Evolutionary conservation across 768 basidiomycete species (phyloP).

Genomic region (Gloeostereum incarnatum): DNA sequence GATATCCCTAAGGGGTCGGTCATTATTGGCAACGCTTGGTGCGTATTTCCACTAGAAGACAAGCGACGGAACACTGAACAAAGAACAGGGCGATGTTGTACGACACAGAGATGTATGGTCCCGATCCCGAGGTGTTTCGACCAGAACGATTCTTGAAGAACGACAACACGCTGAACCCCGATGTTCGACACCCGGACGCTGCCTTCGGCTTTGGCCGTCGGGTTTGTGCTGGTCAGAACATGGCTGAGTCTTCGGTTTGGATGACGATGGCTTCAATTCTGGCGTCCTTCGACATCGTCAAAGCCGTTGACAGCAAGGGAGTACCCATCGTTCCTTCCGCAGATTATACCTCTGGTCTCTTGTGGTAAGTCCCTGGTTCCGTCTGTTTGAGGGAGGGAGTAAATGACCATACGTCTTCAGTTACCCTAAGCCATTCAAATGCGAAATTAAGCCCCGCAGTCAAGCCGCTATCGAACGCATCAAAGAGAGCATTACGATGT

Average conservation of each 20-base stretch:
- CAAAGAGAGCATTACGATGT: too few species aligned
- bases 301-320: slow-evolving; percentile 16
- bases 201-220: slow-evolving; percentile 11
- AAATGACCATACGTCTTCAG: too few species aligned
- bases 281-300: slow-evolving; percentile 11
- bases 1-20: slow-evolving; percentile 14
- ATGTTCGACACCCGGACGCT: slow-evolving; percentile 1
- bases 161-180: slow-evolving; percentile 6
- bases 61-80: neutral
- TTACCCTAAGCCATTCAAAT: neutral
- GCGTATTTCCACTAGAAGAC: neutral
- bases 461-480: too few species aligned
- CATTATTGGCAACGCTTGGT: slow-evolving; percentile 13
- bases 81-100: slow-evolving; percentile 10
- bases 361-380: slow-evolving; percentile 14
- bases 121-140: slow-evolving; percentile 17
- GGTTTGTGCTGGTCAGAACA: slow-evolving; percentile 6
- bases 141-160: slow-evolving; percentile 17
- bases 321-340: slow-evolving; percentile 14
- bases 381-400: too few species aligned
- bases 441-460: neutral
- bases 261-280: slow-evolving; percentile 11
- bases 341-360: slow-evolving; percentile 14
- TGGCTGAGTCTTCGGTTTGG: slow-evolving; percentile 12
- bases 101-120: slow-evolving; percentile 14